Evolutionary conservation across 1,284 basidiomycete species (phyloP), one percentile per base, ranked within the genome.

Genomic region (Heterobasidion irregulare): DNA sequence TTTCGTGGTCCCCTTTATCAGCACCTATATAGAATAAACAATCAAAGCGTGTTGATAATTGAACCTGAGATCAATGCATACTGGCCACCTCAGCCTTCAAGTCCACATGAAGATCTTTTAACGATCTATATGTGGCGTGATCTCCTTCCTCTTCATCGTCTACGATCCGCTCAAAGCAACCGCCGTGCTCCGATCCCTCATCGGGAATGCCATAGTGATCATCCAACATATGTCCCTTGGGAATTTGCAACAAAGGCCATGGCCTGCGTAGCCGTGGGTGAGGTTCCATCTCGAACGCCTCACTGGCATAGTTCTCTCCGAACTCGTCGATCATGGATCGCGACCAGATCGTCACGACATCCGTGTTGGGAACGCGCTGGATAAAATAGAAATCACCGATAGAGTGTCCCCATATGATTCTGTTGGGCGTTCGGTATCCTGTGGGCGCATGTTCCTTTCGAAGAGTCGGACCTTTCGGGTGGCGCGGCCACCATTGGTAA

Each of bases 321-420:
- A 62, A 63, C 54, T 67, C 68, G 35, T 64, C 57, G 55, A 72
- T 58, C 68, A 70, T 70, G 62, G 66, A 70, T 43, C 68, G 64
- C 34, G 69, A 67, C 65, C 67, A 72, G 49, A 66, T 56, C 26
- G 66, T 66, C 26, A 65, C 48, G 26, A 63, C 53, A 43, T 62
- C 58, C 7, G 65, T 59, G 9, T 56, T 58, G 1, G 68, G 67
- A 33, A 61, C 53, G 54, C 68, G 65, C 38, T 62, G 47, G 54
- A 70, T 64, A 61, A 62, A 66, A 57, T 62, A 65, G 58, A 72
- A 61, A 50, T 70, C 65, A 47, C 62, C 57, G 46, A 64, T 52
- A 12, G 56, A 52, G 58, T 70, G 66, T 36, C 64, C 70, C 70
- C 70, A 72, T 53, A 70, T 65, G 58, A 65, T 61, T 13, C 62